Conservation (phyloP, 2,329 filamentous ascomycete genomes). For the Penicillium sp. region DNA sequence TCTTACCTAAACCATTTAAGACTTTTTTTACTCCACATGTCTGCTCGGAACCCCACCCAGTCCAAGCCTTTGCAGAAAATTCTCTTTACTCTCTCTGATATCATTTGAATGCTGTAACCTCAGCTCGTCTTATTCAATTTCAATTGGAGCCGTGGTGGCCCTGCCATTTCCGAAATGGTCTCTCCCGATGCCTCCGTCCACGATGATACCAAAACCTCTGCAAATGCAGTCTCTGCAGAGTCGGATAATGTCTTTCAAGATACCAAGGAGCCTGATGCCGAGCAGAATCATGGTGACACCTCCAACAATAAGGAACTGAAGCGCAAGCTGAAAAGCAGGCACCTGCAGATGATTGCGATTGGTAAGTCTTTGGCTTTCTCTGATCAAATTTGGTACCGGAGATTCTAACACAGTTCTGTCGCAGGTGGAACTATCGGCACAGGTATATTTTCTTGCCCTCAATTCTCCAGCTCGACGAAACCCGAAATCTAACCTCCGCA, state of each 20-base stretch:
- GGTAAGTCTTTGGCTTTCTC: constrained; percentile 9
- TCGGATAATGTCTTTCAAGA: constrained; percentile 11
- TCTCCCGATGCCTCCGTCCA: constrained; percentile 4
- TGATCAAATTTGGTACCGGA: background rate
- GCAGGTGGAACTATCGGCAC: constrained; percentile 21
- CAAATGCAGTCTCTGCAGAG: constrained; percentile 1
- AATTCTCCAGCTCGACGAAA: background rate
- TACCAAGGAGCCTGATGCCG: constrained; percentile 14
- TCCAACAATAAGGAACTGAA: constrained; percentile 17
- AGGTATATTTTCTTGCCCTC: constrained; percentile 7
- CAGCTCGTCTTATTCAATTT: background rate
- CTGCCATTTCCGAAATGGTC: constrained; percentile 9
- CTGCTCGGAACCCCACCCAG: constrained; percentile 3
- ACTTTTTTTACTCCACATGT: constrained; percentile 10
- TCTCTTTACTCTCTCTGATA: constrained; percentile 1
- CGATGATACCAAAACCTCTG: background rate
- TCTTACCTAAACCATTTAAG: constrained; percentile 17
- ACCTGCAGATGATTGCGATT: constrained; percentile 22
- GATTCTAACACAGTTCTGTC: constrained; percentile 5
- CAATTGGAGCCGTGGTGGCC: background rate
- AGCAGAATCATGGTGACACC: constrained; percentile 11
- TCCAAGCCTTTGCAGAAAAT: constrained; percentile 10
- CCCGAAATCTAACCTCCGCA: constrained; percentile 7
- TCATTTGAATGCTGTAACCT: background rate
- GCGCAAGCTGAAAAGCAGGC: constrained; percentile 20